A percentile compares a stretch with the other conserved stretches of the same genome.
Evolutionary conservation across 441 rosid genomes (phyloP).

Genomic region (Metrosideros polymorpha): DNA sequence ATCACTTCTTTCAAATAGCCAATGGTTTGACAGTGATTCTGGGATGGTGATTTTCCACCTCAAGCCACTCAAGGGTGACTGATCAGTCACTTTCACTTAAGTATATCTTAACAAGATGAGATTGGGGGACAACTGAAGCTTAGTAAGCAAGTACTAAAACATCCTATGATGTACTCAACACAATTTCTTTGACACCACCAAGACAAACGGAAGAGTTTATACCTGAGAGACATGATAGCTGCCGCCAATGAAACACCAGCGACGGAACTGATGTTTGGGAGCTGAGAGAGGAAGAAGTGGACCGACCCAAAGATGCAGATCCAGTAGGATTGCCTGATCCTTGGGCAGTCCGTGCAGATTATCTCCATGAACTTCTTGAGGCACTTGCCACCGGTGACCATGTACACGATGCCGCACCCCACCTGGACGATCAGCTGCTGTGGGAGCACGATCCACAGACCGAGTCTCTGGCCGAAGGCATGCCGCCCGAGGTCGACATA

Average conservation of each 20-base stretch:
- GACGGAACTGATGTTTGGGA: conserved; percentile 83
- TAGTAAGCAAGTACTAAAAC: neutral
- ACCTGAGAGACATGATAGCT: conserved; percentile 87
- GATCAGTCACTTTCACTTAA: neutral
- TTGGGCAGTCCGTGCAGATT: conserved; percentile 56
- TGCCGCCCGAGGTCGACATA: conserved; percentile 72
- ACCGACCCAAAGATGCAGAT: conserved; percentile 72
- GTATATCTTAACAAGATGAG: neutral
- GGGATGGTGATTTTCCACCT: neutral
- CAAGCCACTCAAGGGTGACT: neutral
- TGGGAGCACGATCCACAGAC: conserved; percentile 86
- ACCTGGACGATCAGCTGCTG: conserved; percentile 89
- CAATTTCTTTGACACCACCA: neutral
- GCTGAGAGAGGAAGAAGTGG: conserved; percentile 88
- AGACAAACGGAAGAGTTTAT: neutral
- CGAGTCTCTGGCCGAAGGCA: conserved; percentile 71
- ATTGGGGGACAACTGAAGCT: neutral
- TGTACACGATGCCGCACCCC: conserved; percentile 77
- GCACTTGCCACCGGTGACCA: conserved; percentile 93
- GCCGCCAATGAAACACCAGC: conserved; percentile 87
- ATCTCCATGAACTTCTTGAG: conserved; percentile 76
- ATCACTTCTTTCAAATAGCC: neutral
- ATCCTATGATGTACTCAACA: neutral
- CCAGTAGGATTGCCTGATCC: conserved; percentile 76
- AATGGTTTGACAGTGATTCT: neutral